phyloP scores from a whole-genome alignment of 257 asterid species.

The Vinca minor region DNA sequence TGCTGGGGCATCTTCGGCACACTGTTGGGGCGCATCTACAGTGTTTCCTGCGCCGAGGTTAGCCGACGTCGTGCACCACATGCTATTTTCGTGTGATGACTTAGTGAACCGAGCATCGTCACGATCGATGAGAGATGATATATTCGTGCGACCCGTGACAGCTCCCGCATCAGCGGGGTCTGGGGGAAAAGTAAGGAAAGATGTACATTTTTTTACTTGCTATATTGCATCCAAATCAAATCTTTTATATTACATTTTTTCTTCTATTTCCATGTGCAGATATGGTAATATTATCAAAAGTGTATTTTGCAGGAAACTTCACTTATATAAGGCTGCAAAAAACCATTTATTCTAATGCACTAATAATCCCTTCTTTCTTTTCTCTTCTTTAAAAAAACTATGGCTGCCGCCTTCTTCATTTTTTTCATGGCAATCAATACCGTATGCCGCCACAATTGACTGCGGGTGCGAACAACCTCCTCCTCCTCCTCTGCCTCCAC shows the following conservation, averaged over 20 bases:
- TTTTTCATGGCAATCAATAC: neutral
- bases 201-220: neutral
- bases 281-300: neutral
- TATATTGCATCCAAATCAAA: no score
- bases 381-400: neutral
- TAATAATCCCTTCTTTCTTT: neutral
- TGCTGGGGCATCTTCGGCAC: no score
- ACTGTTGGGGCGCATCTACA: no score
- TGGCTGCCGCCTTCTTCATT: neutral
- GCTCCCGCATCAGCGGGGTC: no score
- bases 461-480: neutral
- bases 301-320: neutral
- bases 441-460: neutral
- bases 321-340: neutral
- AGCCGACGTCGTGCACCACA: no score
- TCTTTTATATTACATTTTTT: neutral
- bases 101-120: no score
- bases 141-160: no score
- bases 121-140: no score
- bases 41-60: no score
- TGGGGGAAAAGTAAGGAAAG: neutral
- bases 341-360: neutral
- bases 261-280: neutral
- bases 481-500: neutral
- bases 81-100: no score